A percentile compares a stretch with the other conserved stretches of the same genome.
These are phyloP conservation scores for Pichia sp. DNA, from an alignment of 1,139 yeast species.

Conservation along the genomic window DNA sequence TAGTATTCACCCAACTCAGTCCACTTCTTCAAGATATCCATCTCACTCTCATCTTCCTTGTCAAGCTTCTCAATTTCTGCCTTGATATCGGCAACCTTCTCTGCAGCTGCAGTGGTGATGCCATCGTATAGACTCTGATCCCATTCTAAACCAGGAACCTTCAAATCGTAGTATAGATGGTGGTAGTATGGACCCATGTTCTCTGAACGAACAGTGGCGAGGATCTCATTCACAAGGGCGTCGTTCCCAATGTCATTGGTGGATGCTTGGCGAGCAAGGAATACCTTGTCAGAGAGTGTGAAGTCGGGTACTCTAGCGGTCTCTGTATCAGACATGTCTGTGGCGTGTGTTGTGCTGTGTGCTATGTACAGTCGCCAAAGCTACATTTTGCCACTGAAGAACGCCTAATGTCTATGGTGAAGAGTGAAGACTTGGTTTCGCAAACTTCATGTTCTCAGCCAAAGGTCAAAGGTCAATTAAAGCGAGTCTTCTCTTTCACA, in stretches of 20 bases:
- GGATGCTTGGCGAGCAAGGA: too few species aligned
- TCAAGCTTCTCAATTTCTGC: slow-evolving; percentile 66
- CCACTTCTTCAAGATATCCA: slow-evolving; percentile 73
- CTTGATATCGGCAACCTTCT: slow-evolving; percentile 49
- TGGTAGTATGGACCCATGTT: slow-evolving; percentile 83
- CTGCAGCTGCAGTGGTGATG: slow-evolving; percentile 47
- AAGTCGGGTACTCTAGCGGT: slow-evolving; percentile 57
- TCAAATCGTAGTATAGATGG: slow-evolving; percentile 49
- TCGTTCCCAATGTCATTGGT: slow-evolving; percentile 24
- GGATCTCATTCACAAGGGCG: slow-evolving; percentile 34
- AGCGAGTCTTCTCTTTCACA: too few species aligned
- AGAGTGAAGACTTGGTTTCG: too few species aligned
- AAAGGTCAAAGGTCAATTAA: too few species aligned
- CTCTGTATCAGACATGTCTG: not conserved
- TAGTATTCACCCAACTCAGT: slow-evolving; percentile 82
- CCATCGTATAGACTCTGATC: slow-evolving; percentile 51
- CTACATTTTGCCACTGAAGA: too few species aligned
- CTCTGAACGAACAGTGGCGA: slow-evolving; percentile 48
- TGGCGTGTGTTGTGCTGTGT: too few species aligned
- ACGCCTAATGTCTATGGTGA: too few species aligned
- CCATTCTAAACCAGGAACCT: slow-evolving; percentile 36
- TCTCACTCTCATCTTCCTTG: slow-evolving; percentile 84
- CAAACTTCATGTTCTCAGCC: too few species aligned
- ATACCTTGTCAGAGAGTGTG: slow-evolving; percentile 69
- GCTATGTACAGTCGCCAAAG: too few species aligned